Evolutionary conservation across 331 rosid genomes (phyloP), one percentile per base, ranked within the genome.

Genomic region (Malus hybrid): DNA sequence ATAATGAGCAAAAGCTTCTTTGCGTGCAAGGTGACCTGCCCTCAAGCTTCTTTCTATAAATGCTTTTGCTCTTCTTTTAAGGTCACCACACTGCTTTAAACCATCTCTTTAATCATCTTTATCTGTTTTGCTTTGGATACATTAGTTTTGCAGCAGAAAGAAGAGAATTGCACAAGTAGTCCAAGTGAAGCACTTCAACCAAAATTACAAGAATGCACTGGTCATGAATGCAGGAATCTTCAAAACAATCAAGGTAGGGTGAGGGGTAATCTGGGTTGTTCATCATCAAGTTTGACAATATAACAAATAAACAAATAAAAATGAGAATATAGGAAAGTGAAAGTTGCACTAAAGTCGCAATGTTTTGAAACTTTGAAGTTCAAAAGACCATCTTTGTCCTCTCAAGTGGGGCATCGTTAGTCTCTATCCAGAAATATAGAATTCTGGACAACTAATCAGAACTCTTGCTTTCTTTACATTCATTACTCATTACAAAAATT

Each of bases 1-100:
- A 86, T 80, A 88, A 83, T 13, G 68, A 42, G 65, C 81, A 76
- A 81, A 85, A 77, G 90, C 91, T 79, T 83, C 87, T 86, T 85
- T 88, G 48, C 65, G 48, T 50, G 71, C 76, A 81, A 78, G 79
- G 39, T 81, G 85, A 67, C 86, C 79, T 75, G 46, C 83, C 69
- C 75, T 69, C 76, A 75, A 81, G 85, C 80, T 59, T 57, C 48
- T 85, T 88, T 83, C 82, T 65, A 14, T 60, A 65, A 10, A n/a
- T 80, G 80, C 86, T 83, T 80, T 82, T 71, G 76, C 82, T 78
- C 85, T 74, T 78, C 81, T 78, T 73, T 80, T 60, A 39, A 62
- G 79, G 79, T 79, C 84, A 66, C 54, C 36, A 4, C 31, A 55
- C 63, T 67, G 18, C 90, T 75, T 86, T 75, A 74, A n/a, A 42